Percentiles rank a stretch among this genome's conserved stretches.
Evolutionary conservation across 1,284 basidiomycete genomes (phyloP).

Genomic region (Moesziomyces sp.): DNA sequence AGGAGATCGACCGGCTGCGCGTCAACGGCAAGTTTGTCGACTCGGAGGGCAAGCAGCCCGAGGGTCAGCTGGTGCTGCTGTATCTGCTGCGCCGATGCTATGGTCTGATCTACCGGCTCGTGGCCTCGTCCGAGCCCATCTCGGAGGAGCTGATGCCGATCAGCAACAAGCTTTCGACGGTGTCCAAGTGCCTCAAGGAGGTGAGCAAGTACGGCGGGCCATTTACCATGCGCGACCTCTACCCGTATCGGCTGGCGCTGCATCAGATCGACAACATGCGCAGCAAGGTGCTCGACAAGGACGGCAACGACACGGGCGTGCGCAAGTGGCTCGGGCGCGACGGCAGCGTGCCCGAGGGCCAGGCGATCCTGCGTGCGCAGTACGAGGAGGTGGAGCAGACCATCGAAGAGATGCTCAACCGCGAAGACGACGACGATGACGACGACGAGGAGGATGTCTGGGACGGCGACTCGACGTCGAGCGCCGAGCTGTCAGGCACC

Average conservation of each 20-base stretch:
- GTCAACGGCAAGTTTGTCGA: constrained; percentile 98
- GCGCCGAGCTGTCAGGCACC: constrained; percentile 32
- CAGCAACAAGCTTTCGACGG: constrained; percentile 72
- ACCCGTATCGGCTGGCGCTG: constrained; percentile 94
- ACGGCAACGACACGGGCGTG: constrained; percentile 67
- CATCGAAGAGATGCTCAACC: constrained; percentile 73
- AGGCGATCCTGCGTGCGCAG: constrained; percentile 95
- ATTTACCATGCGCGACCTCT: constrained; percentile 92
- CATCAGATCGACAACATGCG: constrained; percentile 94
- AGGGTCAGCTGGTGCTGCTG: constrained; percentile 89
- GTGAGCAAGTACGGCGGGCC: constrained; percentile 96
- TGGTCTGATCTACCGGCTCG: constrained; percentile 90
- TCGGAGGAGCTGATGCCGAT: constrained; percentile 97
- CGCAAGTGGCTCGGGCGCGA: constrained; percentile 71
- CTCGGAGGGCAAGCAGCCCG: constrained; percentile 86
- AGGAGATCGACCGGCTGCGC: constrained; percentile 96
- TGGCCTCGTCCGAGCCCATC: constrained; percentile 98
- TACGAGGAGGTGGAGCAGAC: constrained; percentile 96
- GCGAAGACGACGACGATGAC: constrained; percentile 65
- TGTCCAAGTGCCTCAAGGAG: constrained; percentile 88
- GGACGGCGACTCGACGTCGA: constrained; percentile 42
- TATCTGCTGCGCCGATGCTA: constrained; percentile 95
- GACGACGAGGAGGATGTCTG: constrained; percentile 58
- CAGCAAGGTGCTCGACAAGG: constrained; percentile 84
- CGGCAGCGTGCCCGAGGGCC: constrained; percentile 89